Base-by-base conservation (phyloP, 2,329 filamentous ascomycete genomes). In the Colletotrichum godetiae region DNA sequence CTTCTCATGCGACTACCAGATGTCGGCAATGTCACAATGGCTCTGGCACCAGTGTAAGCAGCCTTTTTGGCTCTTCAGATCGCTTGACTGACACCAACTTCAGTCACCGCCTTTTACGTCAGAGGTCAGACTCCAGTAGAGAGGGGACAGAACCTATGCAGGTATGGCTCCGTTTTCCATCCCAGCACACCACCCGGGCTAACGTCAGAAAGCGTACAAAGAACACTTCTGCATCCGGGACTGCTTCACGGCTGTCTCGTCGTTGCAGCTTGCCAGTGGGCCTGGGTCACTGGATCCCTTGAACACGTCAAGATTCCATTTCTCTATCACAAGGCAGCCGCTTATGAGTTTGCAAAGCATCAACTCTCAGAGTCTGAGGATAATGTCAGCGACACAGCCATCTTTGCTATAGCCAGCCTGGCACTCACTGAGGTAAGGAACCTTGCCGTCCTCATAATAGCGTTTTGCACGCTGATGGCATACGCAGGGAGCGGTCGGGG, bases 181-280 rank as follows among this genome's bases (percentile, higher is more conserved):
- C 19, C 15, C n/a, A 53, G 6, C 15, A 37, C 70, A 31, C 29
- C 57, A 15, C 52, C 22, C n/a, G 13, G 57, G 52, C 63, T 78
- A 73, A 71, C 62, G 24, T 61, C 29, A 31, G 42, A 27, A 73
- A 86, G 84, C 53, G 82, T 86, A 55, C 82, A 84, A 72, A 81
- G 82, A 74, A 84, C 84, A 19, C 81, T 86, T 63, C 81, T 84
- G 58, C 84, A 85, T 68, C 83, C 83, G 2, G 84, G 84, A 3
- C 85, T 85, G 69, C 84, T 86, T 75, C 84, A 86, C 74, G 85
- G 84, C 75, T 85, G 84, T 29, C 77, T 86, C 60, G 82, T 86
- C 74, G 80, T 86, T 74, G 85, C 85, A 24, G 83, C 83, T 29
- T 82, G 85, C 64, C 85, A 86, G 64, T 86, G 84, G 83, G 83